Base-by-base conservation (phyloP, 1,139 yeast species). In the Scheffersomyces illinoinensis region DNA sequence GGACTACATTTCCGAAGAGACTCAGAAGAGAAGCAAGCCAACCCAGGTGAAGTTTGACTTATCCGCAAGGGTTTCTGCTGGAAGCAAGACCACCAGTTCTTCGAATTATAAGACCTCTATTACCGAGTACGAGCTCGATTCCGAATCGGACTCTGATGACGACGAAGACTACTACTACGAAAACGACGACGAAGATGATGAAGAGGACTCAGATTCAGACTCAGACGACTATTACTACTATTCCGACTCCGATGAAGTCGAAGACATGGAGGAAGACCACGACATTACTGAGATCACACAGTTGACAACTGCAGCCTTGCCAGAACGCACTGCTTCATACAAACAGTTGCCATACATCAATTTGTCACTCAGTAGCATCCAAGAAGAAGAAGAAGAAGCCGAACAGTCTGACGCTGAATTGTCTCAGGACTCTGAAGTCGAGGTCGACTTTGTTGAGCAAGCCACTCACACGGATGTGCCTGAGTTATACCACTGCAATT, bases 1-100 rank as follows among this genome's bases (percentile, higher is more conserved):
- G 86, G 93, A 86, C 66, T 74, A 74, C 61, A 78, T 80, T 47
- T 65, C 75, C 17, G 67, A 66, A 12, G 81, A 76, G 64, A 72
- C 76, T 24, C 71, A 70, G 54, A 75, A 71, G 61, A 67, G 76
- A 63, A 64, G 67, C 52, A 66, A 61, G 33, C 50, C 47, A 21
- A 48, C 61, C n/a, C 55, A 59, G 51, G 66, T 64, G 12, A 56
- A 61, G 14, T 65, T 64, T 51, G 57, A 60, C 24, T 47, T 60
- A 5, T 61, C 66, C 21, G n/a, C 21, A 17, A 19, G 39, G 23
- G 47, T 7, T 19, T 20, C 51, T 60, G 33, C 61, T 63, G 5
- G 58, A 26, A 47, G 51, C 18, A 47, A 54, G 56, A 54, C 57
- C 26, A 51, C 53, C 57, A 49, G 57, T 57, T 26, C 56, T 51